Conservation (phyloP, 768 basidiomycete species). For the Mycena amicta region DNA sequence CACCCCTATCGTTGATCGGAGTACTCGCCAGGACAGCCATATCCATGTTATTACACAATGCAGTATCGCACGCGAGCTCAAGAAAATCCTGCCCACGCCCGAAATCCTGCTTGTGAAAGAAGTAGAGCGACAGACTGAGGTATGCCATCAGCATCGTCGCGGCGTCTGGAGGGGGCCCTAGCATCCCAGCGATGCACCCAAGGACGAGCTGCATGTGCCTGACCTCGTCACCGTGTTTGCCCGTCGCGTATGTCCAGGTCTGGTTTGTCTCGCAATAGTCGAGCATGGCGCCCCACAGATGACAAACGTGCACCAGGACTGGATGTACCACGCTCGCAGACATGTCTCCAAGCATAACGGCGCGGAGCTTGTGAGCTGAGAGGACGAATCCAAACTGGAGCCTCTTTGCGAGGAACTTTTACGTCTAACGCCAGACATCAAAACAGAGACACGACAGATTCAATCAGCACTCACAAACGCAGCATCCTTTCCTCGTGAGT, state of each 20-base stretch:
- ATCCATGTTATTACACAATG: constrained; percentile 12
- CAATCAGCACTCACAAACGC: constrained; percentile 5
- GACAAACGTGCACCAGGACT: constrained; percentile 15
- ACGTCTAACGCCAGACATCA: constrained; percentile 3
- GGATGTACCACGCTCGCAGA: constrained; percentile 16
- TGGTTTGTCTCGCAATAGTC: constrained; percentile 9
- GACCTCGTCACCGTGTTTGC: constrained; percentile 13
- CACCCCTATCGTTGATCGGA: neutral
- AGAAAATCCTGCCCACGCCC: constrained; percentile 14
- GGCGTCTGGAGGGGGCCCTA: constrained; percentile 11
- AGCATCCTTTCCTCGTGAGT: constrained; percentile 7
- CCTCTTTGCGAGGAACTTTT: constrained; percentile 6
- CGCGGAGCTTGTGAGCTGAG: constrained; percentile 5
- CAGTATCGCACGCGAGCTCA: constrained; percentile 4
- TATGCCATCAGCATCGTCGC: constrained; percentile 10
- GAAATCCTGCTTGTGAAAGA: constrained; percentile 14
- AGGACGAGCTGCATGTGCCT: constrained; percentile 18
- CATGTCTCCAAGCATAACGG: constrained; percentile 10
- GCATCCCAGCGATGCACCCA: constrained; percentile 9
- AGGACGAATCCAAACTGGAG: constrained; percentile 12
- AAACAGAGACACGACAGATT: neutral
- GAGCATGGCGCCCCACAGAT: constrained; percentile 20
- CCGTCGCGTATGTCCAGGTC: constrained; percentile 11
- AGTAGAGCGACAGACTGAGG: constrained; percentile 14
- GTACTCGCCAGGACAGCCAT: constrained; percentile 7